Evolutionary conservation across 768 basidiomycete species (phyloP), one percentile per base, ranked within the genome.

Genomic region (Epithele typhae): DNA sequence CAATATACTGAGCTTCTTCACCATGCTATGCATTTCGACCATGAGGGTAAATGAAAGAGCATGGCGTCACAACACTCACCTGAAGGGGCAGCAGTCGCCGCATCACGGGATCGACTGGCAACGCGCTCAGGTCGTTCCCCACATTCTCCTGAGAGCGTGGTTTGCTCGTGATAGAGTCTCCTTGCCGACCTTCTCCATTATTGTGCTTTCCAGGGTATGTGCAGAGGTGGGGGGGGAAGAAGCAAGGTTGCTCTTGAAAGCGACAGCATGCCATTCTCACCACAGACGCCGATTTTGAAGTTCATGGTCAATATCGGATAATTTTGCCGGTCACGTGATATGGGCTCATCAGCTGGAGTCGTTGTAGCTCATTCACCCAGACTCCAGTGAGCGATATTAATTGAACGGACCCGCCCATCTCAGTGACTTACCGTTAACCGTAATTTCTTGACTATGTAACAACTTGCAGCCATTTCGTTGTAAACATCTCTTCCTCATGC

Each of bases 1-100:
- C 3, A 79, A 62, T 22, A 78, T 60, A 33, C 74, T 61, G 0
- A 84, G 67, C 19, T 66, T 46, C 38, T 49, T 54, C 18, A 56
- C 15, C 1, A 59, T 49, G 6, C 35, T 17, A 19, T 36, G 7
- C 17, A 36, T 6, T 17, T 8, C 6, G n/a, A 36, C 8, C 6
- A 36, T 36, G 35, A 36, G 27, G 7, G 27, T 30, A 30, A 7
- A 30, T 30, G 27, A 7, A 30, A 30, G 32, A 9, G n/a, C 32
- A 33, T 9, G 9, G 32, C 32, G n/a, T 33, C 10, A 33, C 32
- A n/a, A n/a, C n/a, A 30, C 27, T 30, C 27, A 30, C 27, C 7
- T 7, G 27, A 7, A 30, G 27, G 14, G 7, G 27, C 27, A 7
- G 27, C 14, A 36, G 35, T 36, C 7, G 35, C n/a, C n/a, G n/a